These are phyloP conservation scores for Tilletia caries DNA, from an alignment of 1,284 basidiomycete genomes.

Conservation along the genomic window DNA sequence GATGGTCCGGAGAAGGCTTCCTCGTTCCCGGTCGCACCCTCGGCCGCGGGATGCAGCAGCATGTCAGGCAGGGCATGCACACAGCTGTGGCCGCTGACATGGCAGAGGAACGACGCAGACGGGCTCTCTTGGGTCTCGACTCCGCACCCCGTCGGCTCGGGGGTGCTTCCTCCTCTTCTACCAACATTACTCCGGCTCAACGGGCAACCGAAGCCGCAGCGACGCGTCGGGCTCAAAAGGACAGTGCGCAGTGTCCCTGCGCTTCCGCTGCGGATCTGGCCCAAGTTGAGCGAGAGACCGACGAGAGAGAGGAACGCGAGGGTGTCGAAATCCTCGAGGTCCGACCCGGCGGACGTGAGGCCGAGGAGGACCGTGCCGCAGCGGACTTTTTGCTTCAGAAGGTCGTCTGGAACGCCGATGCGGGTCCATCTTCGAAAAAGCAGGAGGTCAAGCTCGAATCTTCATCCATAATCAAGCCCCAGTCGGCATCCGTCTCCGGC, in stretches of 20 bases:
- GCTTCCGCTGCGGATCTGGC: background rate
- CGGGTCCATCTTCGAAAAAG: background rate
- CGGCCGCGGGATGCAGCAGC: conserved; percentile 12
- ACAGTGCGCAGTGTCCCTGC: background rate
- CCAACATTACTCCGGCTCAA: background rate
- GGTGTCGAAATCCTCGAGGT: conserved; percentile 9
- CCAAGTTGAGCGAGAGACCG: background rate
- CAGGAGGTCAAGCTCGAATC: background rate
- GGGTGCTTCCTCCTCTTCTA: background rate
- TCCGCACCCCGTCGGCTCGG: background rate
- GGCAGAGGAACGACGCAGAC: conserved; percentile 3
- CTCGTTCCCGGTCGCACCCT: conserved; percentile 19
- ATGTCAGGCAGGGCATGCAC: background rate
- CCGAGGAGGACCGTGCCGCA: background rate
- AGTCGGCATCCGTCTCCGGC: background rate
- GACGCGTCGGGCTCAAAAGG: background rate
- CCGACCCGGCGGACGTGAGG: conserved; percentile 5
- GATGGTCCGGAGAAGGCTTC: conserved; percentile 33
- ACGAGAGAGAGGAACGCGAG: background rate
- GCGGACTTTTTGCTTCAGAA: background rate
- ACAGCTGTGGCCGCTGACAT: background rate
- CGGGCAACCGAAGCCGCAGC: conserved; percentile 6
- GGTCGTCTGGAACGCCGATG: conserved; percentile 10
- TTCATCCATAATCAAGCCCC: no score
- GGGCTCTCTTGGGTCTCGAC: conserved; percentile 4